These are phyloP conservation scores for Triticum urartu DNA, from an alignment of 176 grass and related monocot genomes.

Conservation along the genomic window DNA sequence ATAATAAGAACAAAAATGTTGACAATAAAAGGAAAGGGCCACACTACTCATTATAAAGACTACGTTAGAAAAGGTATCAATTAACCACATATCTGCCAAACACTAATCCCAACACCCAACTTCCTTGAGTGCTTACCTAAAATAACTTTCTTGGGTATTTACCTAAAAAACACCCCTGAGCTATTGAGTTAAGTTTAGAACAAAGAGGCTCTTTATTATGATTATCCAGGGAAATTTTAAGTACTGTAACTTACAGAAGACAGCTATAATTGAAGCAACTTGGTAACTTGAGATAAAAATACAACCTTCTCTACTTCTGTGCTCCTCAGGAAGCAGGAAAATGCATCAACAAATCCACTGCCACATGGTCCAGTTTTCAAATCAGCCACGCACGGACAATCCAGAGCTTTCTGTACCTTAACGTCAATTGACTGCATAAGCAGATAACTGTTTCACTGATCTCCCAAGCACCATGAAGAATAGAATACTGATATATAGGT, in stretches of 20 bases:
- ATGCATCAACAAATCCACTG: conserved; percentile 69
- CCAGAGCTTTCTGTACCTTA: conserved; percentile 82
- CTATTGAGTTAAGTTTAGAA: background rate
- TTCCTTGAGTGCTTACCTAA: too few relatives aligned
- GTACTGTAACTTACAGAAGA: background rate
- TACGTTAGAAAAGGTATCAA: background rate
- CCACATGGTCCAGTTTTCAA: conserved; percentile 95
- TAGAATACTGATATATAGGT: conserved; percentile 7
- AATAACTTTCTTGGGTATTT: too few relatives aligned
- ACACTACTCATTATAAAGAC: background rate
- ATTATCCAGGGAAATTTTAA: conserved; percentile 4
- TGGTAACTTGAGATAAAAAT: conserved; percentile 14
- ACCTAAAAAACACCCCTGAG: too few relatives aligned
- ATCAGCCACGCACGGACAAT: conserved; percentile 84
- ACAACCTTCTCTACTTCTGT: conserved; percentile 81
- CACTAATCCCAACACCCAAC: background rate
- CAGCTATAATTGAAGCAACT: conserved; percentile 5
- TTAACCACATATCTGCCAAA: background rate
- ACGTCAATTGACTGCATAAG: conserved; percentile 69
- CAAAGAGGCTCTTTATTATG: background rate
- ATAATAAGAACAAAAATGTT: background rate
- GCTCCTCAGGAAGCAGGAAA: conserved; percentile 86
- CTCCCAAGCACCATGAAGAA: conserved; percentile 12
- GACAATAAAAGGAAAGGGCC: background rate
- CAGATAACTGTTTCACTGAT: conserved; percentile 33